These are phyloP conservation scores for Parastagonospora avenae DNA, from an alignment of 2,329 filamentous ascomycete species.

Conservation along the genomic window DNA sequence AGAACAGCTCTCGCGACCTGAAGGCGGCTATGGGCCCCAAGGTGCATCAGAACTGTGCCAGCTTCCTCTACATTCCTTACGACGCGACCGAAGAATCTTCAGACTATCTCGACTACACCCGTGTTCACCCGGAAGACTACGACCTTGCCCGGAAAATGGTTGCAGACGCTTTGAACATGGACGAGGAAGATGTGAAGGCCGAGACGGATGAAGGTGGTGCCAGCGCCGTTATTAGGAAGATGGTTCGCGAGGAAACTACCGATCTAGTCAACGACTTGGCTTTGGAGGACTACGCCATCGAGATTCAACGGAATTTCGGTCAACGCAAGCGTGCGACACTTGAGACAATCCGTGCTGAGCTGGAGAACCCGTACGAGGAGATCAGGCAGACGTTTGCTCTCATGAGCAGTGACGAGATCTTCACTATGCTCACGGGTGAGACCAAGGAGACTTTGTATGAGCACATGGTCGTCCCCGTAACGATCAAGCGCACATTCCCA, in stretches of 20 bases:
- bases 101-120: slow-evolving; percentile 94
- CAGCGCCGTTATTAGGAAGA: slow-evolving; percentile 87
- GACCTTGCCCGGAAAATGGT: slow-evolving; percentile 98
- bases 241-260: slow-evolving; percentile 92
- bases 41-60: slow-evolving; percentile 96
- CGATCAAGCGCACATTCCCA: slow-evolving; percentile 84
- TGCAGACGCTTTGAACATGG: slow-evolving; percentile 91
- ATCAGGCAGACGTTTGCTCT: slow-evolving; percentile 78
- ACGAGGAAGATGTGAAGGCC: slow-evolving; percentile 96
- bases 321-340: slow-evolving; percentile 94
- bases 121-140: slow-evolving; percentile 97
- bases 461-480: slow-evolving; percentile 91
- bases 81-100: slow-evolving; percentile 80
- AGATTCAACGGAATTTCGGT: slow-evolving; percentile 89
- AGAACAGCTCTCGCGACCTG: slow-evolving; percentile 61
- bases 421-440: slow-evolving; percentile 96
- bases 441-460: slow-evolving; percentile 81
- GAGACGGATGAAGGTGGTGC: slow-evolving; percentile 89
- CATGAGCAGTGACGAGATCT: slow-evolving; percentile 77
- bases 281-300: slow-evolving; percentile 94
- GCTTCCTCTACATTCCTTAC: slow-evolving; percentile 89
- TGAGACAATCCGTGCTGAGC: slow-evolving; percentile 92
- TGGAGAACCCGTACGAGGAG: slow-evolving; percentile 93
- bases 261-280: slow-evolving; percentile 96
- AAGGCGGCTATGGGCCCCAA: slow-evolving; percentile 71